Percentiles rank a stretch among this genome's conserved stretches.
phyloP scores from a whole-genome alignment of 139 green algal genomes.

The Coelastrella sp. region DNA sequence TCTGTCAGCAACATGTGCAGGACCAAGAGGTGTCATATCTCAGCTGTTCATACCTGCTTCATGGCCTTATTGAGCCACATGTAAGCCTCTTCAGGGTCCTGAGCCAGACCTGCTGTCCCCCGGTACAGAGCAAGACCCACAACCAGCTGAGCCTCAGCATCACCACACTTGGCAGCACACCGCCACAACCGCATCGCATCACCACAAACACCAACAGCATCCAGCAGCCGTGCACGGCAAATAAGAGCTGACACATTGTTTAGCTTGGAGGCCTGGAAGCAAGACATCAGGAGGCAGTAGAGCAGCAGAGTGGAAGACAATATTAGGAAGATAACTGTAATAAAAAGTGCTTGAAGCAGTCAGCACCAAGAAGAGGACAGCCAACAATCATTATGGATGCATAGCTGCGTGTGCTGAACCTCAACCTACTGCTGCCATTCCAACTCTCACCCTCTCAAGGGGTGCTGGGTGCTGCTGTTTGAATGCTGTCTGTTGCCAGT shows the following conservation, averaged over 20 bases:
- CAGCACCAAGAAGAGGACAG: no score
- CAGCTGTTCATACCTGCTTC: slow-evolving; percentile 27
- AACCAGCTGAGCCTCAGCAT: slow-evolving; percentile 26
- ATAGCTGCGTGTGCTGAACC: no score
- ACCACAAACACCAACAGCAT: slow-evolving; percentile 10
- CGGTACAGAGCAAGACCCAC: slow-evolving; percentile 36
- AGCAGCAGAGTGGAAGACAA: background rate
- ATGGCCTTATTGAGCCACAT: slow-evolving; percentile 33
- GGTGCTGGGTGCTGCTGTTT: slow-evolving; percentile 15
- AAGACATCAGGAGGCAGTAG: background rate
- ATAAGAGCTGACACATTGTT: slow-evolving; percentile 38
- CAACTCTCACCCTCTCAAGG: no score
- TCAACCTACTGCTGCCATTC: no score
- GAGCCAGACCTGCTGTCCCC: background rate
- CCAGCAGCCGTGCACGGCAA: slow-evolving; percentile 21
- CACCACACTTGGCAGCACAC: slow-evolving; percentile 34
- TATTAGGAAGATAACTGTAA: background rate
- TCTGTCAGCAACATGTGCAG: background rate
- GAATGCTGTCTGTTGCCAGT: background rate
- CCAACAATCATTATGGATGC: no score
- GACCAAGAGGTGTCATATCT: background rate
- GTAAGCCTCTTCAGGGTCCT: slow-evolving; percentile 31
- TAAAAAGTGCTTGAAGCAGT: background rate
- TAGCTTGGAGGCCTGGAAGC: slow-evolving; percentile 9
- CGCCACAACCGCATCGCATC: slow-evolving; percentile 34